Evolutionary conservation across 805 yeast species (phyloP).

Genomic region (Yarrowia deformans): DNA sequence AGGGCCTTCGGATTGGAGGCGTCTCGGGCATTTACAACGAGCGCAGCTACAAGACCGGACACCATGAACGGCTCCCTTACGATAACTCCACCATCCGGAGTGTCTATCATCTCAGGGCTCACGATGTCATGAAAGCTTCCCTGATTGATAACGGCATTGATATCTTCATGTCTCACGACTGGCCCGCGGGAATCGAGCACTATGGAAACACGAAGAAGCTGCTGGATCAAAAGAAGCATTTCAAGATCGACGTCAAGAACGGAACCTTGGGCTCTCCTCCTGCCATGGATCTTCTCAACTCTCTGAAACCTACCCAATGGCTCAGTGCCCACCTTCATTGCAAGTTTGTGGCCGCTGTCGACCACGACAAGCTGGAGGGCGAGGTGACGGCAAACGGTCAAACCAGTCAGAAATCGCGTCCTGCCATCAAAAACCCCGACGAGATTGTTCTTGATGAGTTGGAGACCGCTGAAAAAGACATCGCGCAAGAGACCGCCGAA

Average conservation of each 20-base stretch:
- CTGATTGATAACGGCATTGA: constrained; percentile 55
- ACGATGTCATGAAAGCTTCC: constrained; percentile 62
- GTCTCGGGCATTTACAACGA: constrained; percentile 81
- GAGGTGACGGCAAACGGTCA: background rate
- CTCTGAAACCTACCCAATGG: constrained; percentile 75
- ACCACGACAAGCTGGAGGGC: background rate
- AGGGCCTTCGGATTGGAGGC: constrained; percentile 81
- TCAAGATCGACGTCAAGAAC: constrained; percentile 65
- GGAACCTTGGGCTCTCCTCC: constrained; percentile 77
- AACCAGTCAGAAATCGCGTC: background rate
- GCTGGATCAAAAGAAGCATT: constrained; percentile 68
- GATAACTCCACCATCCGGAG: constrained; percentile 58
- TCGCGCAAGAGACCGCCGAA: background rate
- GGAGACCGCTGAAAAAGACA: constrained; percentile 25
- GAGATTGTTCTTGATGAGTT: constrained; percentile 43
- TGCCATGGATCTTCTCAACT: constrained; percentile 60
- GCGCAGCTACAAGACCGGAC: constrained; percentile 56
- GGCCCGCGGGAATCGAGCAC: constrained; percentile 84
- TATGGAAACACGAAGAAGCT: constrained; percentile 65
- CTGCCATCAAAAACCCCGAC: constrained; percentile 41
- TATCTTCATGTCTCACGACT: constrained; percentile 82
- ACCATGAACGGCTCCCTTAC: constrained; percentile 60
- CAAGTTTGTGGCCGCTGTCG: constrained; percentile 64
- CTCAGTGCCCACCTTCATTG: constrained; percentile 90
- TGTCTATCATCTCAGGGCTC: constrained; percentile 75